These are phyloP conservation scores for Neophaeococcomyces aloes DNA, from an alignment of 2,329 filamentous ascomycete genomes.

Conservation along the genomic window DNA sequence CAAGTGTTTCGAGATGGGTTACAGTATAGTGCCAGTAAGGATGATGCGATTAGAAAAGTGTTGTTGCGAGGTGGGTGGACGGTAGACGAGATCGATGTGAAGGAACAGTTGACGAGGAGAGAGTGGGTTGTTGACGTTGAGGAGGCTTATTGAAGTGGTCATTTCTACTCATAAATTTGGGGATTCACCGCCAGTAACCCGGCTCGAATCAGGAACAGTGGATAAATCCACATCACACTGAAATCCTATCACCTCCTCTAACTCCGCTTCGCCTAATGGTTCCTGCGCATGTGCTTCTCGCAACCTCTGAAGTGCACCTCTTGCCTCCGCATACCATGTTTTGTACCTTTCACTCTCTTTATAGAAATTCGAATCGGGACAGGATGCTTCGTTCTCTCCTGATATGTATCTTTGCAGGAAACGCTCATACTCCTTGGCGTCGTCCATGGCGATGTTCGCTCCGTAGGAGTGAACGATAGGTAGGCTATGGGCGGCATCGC, in stretches of 20 bases:
- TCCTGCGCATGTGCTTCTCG: neutral
- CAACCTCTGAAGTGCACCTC: no score
- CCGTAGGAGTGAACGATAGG: neutral
- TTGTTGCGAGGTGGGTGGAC: conserved; percentile 13
- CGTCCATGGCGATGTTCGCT: conserved; percentile 1
- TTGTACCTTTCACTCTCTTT: no score
- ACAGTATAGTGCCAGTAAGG: conserved; percentile 15
- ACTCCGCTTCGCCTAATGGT: conserved; percentile 1
- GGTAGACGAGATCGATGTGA: conserved; percentile 11
- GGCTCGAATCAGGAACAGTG: no score
- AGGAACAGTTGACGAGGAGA: conserved; percentile 7
- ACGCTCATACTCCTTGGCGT: neutral
- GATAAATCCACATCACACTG: no score
- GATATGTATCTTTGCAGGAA: no score
- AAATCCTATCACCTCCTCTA: neutral
- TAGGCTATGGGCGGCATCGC: conserved; percentile 3
- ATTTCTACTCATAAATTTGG: no score
- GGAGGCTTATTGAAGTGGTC: conserved; percentile 5
- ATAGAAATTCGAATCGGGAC: neutral
- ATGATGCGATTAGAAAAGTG: conserved; percentile 13
- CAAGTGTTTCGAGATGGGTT: conserved; percentile 15
- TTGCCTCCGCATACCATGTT: no score
- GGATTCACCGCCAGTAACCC: no score
- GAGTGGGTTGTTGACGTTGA: conserved; percentile 3
- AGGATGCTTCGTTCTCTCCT: neutral